Percentiles rank a stretch among this genome's conserved stretches.
These are phyloP conservation scores for Penicillium taxi DNA, from an alignment of 495 filamentous ascomycete species.

Conservation along the genomic window DNA sequence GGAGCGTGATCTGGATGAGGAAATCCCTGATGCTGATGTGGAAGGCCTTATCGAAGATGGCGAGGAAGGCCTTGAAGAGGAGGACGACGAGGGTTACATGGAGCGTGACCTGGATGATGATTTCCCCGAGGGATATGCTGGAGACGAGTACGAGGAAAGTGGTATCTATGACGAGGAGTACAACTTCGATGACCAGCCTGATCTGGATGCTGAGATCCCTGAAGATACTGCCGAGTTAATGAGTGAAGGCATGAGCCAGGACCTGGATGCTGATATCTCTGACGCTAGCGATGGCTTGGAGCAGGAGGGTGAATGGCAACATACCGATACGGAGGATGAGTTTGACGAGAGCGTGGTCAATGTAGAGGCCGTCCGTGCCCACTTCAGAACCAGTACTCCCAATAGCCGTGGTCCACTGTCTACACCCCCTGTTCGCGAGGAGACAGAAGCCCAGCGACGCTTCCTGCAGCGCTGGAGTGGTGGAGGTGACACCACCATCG, in stretches of 20 bases:
- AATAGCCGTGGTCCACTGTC: conserved; percentile 28
- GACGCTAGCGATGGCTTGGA: conserved; percentile 27
- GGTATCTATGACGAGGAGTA: conserved; percentile 28
- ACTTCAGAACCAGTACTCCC: conserved; percentile 34
- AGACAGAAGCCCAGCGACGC: conserved; percentile 38
- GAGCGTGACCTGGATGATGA: conserved; percentile 45
- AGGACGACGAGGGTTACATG: conserved; percentile 35
- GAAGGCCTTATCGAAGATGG: conserved; percentile 36
- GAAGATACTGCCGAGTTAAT: conserved; percentile 24
- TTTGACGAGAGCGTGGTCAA: conserved; percentile 27
- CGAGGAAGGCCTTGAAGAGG: conserved; percentile 35
- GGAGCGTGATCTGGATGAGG: conserved; percentile 44
- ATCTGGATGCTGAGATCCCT: conserved; percentile 39
- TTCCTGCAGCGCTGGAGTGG: conserved; percentile 43
- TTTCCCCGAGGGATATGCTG: conserved; percentile 42
- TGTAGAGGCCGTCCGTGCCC: conserved; percentile 16
- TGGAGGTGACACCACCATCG: conserved; percentile 35
- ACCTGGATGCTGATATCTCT: conserved; percentile 39
- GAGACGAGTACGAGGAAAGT: conserved; percentile 38
- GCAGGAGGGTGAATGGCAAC: conserved; percentile 46
- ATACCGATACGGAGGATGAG: conserved; percentile 70
- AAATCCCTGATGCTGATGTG: conserved; percentile 38
- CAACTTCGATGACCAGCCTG: conserved; percentile 35
- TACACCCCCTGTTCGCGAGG: conserved; percentile 21
- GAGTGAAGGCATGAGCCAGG: conserved; percentile 22